These are phyloP conservation scores for Drosera spatulata DNA, from an alignment of 179 eudicot species.

Conservation along the genomic window DNA sequence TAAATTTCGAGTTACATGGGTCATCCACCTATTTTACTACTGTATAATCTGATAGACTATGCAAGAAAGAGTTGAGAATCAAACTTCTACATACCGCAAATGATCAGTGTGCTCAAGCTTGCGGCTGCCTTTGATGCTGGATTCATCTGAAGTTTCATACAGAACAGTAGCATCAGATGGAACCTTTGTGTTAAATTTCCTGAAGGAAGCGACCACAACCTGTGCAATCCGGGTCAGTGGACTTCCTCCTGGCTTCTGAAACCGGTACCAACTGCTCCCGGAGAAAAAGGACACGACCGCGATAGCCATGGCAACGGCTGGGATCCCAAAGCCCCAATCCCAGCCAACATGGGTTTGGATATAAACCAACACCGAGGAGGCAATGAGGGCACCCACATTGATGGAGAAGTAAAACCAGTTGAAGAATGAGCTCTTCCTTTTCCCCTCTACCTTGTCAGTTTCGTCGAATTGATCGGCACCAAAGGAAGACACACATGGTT, in stretches of 20 bases:
- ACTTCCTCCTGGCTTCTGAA: conserved; percentile 52
- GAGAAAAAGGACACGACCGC: conserved; percentile 44
- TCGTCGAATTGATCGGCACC: conserved; percentile 87
- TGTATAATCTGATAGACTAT: no score
- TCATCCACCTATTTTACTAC: no score
- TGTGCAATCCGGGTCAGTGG: conserved; percentile 47
- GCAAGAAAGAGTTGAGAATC: background rate
- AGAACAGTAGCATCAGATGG: conserved; percentile 26
- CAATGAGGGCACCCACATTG: conserved; percentile 51
- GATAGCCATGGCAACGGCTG: conserved; percentile 53
- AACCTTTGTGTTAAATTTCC: conserved; percentile 22
- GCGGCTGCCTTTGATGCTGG: conserved; percentile 35
- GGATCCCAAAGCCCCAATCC: conserved; percentile 63
- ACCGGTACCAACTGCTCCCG: conserved; percentile 40
- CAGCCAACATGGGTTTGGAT: conserved; percentile 57
- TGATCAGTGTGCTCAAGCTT: conserved; percentile 53
- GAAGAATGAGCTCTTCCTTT: conserved; percentile 57
- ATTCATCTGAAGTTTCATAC: conserved; percentile 36
- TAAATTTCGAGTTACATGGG: no score
- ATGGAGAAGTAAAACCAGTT: conserved; percentile 65
- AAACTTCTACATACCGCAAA: conserved; percentile 23
- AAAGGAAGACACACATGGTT: conserved; percentile 49
- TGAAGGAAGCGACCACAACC: conserved; percentile 44
- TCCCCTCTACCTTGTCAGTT: conserved; percentile 43
- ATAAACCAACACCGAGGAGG: conserved; percentile 50